phyloP scores from a whole-genome alignment of 495 filamentous ascomycete genomes.

The Aspergillus sparsus region DNA sequence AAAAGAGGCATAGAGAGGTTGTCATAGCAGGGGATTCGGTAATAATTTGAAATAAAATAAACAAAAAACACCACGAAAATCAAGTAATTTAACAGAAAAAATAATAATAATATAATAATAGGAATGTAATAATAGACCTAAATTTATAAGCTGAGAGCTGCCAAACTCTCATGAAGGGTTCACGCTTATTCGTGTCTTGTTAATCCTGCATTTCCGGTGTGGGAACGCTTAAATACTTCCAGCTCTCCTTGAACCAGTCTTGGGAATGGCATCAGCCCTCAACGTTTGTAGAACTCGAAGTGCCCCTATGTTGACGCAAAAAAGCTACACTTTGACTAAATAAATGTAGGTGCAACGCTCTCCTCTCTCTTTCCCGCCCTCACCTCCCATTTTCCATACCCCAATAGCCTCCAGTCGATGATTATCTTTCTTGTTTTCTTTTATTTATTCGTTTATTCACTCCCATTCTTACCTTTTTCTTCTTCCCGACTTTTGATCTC shows the following conservation, averaged over 20 bases:
- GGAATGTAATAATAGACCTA: constrained; percentile 8
- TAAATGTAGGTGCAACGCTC: constrained; percentile 3
- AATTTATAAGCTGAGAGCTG: constrained; percentile 24
- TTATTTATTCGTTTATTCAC: not conserved
- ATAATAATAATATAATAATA: constrained; percentile 7
- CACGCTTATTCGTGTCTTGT: constrained; percentile 26
- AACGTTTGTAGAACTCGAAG: constrained; percentile 3
- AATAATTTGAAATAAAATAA: constrained; percentile 12
- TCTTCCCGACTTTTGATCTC: not conserved
- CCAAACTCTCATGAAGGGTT: constrained; percentile 11
- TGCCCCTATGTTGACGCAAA: not conserved
- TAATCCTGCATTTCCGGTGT: constrained; percentile 19
- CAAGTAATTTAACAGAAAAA: constrained; percentile 11
- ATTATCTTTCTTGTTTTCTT: no score
- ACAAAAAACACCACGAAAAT: not conserved
- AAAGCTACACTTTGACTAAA: not conserved
- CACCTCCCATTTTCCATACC: not conserved
- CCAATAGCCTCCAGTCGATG: no score
- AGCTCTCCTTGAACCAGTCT: constrained; percentile 20
- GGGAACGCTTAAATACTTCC: constrained; percentile 26
- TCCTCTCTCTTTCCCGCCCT: constrained; percentile 8
- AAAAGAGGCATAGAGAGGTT: constrained; percentile 7
- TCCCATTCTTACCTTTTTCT: not conserved
- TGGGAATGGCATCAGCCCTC: constrained; percentile 17
- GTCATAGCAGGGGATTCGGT: not conserved